These are phyloP conservation scores for Cinnamomum micranthum DNA, from an alignment of 164 flowering plant species.

Conservation along the genomic window DNA sequence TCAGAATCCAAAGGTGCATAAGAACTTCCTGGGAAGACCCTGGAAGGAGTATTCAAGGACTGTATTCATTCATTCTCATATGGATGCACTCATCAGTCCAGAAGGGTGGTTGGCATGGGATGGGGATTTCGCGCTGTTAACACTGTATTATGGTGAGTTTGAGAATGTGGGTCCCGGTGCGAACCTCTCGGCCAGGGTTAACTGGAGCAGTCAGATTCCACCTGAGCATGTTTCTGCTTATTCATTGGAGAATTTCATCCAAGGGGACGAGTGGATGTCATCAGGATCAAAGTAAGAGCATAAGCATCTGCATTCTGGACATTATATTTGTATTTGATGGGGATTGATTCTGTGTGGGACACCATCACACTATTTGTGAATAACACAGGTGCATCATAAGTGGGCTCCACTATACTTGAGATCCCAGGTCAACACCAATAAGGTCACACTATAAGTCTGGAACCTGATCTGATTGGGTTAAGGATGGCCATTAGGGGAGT, in stretches of 20 bases:
- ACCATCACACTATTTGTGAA: no score
- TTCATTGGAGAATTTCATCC: conserved; percentile 69
- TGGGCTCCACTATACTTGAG: no score
- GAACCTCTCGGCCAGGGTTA: conserved; percentile 38
- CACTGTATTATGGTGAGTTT: conserved; percentile 37
- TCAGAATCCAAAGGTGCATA: conserved; percentile 7
- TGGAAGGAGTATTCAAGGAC: conserved; percentile 38
- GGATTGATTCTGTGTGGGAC: not conserved
- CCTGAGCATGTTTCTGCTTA: conserved; percentile 42
- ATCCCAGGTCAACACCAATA: no score
- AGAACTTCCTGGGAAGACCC: conserved; percentile 39
- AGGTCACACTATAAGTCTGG: no score
- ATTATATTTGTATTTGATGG: not conserved
- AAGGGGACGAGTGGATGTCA: conserved; percentile 63
- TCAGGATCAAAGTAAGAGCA: conserved; percentile 2
- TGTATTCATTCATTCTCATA: conserved; percentile 17
- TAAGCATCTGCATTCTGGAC: not conserved
- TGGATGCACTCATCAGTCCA: conserved; percentile 34
- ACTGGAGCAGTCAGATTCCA: conserved; percentile 75
- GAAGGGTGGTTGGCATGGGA: conserved; percentile 41
- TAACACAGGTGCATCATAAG: no score
- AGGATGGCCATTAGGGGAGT: no score
- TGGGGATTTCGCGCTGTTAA: conserved; percentile 21
- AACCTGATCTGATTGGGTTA: no score
- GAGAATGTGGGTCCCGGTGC: conserved; percentile 58